A percentile compares a stretch with the other conserved stretches of the same genome.
Evolutionary conservation across 2,329 filamentous ascomycete genomes (phyloP).

Genomic region (Hypomyces rosellus): DNA sequence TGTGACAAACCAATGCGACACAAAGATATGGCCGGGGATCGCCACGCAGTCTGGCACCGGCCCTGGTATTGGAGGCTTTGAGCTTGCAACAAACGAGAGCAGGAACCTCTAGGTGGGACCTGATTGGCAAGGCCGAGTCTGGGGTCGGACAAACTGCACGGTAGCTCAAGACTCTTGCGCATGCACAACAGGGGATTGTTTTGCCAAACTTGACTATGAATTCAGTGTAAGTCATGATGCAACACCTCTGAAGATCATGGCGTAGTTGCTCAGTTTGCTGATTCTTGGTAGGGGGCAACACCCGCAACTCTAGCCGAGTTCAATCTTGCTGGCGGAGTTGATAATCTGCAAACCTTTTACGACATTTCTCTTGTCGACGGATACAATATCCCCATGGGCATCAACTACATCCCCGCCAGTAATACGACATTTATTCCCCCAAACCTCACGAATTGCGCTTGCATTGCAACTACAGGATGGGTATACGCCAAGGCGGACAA

Average conservation of each 20-base stretch:
- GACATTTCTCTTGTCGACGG: constrained; percentile 82
- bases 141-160: constrained; percentile 79
- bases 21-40: constrained; percentile 71
- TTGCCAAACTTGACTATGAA: constrained; percentile 61
- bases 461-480: constrained; percentile 63
- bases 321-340: constrained; percentile 60
- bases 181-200: constrained; percentile 72
- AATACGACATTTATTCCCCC: constrained; percentile 63
- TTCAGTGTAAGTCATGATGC: constrained; percentile 50
- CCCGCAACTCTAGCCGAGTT: constrained; percentile 78
- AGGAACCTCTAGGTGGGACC: constrained; percentile 58
- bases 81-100: constrained; percentile 52
- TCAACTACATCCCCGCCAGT: constrained; percentile 52
- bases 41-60: constrained; percentile 65
- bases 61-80: constrained; percentile 62
- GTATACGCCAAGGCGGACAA: constrained; percentile 49
- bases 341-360: constrained; percentile 64
- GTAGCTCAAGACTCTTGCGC: constrained; percentile 62
- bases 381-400: constrained; percentile 70
- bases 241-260: background rate
- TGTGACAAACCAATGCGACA: constrained; percentile 65
- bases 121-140: constrained; percentile 76
- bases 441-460: constrained; percentile 70
- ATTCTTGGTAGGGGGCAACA: constrained; percentile 52
- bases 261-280: background rate